These are phyloP conservation scores for Pyrenophora tritici-repentis DNA, from an alignment of 2,329 filamentous ascomycete species.

Conservation along the genomic window DNA sequence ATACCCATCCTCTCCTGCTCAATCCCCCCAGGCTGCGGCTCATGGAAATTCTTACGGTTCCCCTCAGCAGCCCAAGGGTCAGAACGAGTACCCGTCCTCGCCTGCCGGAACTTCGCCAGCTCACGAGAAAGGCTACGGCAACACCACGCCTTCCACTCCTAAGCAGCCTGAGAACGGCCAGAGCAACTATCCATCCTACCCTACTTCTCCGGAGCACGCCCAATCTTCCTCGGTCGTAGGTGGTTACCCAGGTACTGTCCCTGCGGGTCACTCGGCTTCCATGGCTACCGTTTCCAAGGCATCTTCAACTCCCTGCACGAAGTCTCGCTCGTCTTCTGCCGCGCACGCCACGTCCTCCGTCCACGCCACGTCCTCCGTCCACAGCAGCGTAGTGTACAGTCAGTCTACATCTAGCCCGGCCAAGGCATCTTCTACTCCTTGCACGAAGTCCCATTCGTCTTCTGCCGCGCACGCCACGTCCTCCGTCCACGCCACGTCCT, in stretches of 20 bases:
- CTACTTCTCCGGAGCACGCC: neutral
- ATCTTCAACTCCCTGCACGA: too few species aligned
- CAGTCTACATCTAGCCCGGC: neutral
- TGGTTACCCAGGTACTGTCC: neutral
- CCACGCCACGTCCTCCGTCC: neutral
- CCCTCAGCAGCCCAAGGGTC: neutral
- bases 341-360: too few species aligned
- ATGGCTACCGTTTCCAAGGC: too few species aligned
- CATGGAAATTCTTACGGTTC: neutral
- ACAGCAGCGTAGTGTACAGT: neutral
- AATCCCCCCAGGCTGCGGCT: neutral
- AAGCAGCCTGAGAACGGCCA: too few species aligned
- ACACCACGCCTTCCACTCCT: too few species aligned
- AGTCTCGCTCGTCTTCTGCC: too few species aligned
- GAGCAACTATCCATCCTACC: constrained; percentile 3
- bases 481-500: neutral
- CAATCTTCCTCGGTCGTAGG: constrained; percentile 1
- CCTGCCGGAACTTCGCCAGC: too few species aligned
- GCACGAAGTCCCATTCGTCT: too few species aligned
- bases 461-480: too few species aligned
- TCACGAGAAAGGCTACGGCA: too few species aligned
- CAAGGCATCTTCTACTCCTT: neutral
- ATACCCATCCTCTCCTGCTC: neutral
- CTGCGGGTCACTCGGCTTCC: too few species aligned
- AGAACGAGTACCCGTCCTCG: neutral